Conservation (phyloP, 192 early-diverging fungal species). For the Funneliformis geosporum region DNA sequence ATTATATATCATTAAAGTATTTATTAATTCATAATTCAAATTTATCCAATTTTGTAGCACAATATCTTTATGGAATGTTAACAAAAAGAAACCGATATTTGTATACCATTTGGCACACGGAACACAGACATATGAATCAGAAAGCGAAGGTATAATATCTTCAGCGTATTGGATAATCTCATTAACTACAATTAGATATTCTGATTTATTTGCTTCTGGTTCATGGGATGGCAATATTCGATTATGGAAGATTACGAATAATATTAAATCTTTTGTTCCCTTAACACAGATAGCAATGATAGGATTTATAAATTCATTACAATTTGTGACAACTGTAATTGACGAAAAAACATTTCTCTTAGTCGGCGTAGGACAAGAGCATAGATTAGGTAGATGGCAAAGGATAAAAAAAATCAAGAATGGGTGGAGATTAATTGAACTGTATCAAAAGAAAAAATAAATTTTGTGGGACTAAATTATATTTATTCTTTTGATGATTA, state of each 20-base stretch:
- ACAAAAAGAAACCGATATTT: constrained; percentile 91
- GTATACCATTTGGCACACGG: constrained; percentile 79
- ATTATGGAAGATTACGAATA: constrained; percentile 80
- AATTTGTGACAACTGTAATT: constrained; percentile 38
- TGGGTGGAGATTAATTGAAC: constrained; percentile 65
- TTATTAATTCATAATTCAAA: neutral
- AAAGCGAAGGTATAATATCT: constrained; percentile 43
- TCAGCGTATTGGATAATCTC: constrained; percentile 81
- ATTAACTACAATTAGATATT: constrained; percentile 77
- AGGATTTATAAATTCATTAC: constrained; percentile 60
- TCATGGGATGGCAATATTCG: constrained; percentile 86
- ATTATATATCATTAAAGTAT: constrained; percentile 14
- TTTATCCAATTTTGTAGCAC: constrained; percentile 50
- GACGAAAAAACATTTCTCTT: constrained; percentile 56
- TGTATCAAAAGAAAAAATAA: constrained; percentile 42
- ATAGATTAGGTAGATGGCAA: constrained; percentile 87
- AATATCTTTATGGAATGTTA: constrained; percentile 90
- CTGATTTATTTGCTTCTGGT: constrained; percentile 89
- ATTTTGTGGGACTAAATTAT: neutral
- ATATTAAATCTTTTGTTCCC: constrained; percentile 63
- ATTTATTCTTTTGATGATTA: neutral
- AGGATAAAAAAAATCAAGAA: constrained; percentile 79
- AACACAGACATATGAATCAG: constrained; percentile 46
- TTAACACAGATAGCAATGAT: constrained; percentile 65
- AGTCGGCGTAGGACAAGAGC: constrained; percentile 85